Conservation (phyloP, 2,329 filamentous ascomycete genomes). For the Sarocladiaceae sp. region DNA sequence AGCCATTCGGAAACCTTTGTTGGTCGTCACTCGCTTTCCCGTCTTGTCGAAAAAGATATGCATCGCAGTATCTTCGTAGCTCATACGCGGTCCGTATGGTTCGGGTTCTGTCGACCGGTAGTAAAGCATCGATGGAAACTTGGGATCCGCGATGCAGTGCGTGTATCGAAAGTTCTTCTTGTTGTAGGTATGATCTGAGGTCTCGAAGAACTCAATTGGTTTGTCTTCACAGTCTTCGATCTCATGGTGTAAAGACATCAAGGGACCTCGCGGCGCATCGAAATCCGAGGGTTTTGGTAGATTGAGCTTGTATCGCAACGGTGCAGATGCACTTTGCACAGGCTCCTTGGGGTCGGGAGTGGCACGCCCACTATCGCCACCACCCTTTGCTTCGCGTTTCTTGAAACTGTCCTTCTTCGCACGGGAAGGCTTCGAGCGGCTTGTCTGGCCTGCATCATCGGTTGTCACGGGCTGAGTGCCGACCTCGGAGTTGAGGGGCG, state of each 20-base stretch:
- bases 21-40: conserved; percentile 76
- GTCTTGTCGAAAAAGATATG: conserved; percentile 78
- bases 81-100: conserved; percentile 80
- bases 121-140: conserved; percentile 80
- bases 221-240: conserved; percentile 44
- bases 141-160: conserved; percentile 84
- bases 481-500: conserved; percentile 68
- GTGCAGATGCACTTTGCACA: conserved; percentile 41
- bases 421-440: conserved; percentile 36
- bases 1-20: conserved; percentile 89
- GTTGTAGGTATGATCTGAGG: conserved; percentile 61
- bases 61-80: conserved; percentile 85
- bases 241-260: conserved; percentile 52
- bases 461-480: conserved; percentile 34
- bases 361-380: conserved; percentile 46
- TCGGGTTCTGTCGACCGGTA: conserved; percentile 85
- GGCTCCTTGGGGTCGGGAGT: conserved; percentile 54
- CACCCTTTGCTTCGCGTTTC: conserved; percentile 61
- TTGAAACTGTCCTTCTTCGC: conserved; percentile 64
- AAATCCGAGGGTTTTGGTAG: conserved; percentile 60
- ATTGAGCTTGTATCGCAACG: conserved; percentile 60
- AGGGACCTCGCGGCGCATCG: conserved; percentile 52
- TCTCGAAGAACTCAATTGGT: conserved; percentile 56
- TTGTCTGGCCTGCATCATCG: conserved; percentile 40
- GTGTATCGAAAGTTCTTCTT: conserved; percentile 81